phyloP scores from a whole-genome alignment of 192 early-diverging fungal genomes.

The Mortierella claussenii region DNA sequence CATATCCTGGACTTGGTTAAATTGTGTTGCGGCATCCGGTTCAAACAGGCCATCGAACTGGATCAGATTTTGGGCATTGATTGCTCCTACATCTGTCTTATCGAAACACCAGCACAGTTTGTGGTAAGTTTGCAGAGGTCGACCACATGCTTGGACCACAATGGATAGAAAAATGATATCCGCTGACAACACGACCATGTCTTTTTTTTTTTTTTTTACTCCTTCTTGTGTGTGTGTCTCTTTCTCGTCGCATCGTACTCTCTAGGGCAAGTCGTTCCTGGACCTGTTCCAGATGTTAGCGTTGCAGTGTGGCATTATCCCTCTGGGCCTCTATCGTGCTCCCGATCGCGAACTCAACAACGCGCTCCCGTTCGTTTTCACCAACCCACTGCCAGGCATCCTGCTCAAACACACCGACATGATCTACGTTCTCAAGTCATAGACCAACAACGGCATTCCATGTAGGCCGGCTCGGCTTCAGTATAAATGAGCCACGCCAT shows the following conservation, averaged over 20 bases:
- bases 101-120: conserved; percentile 14
- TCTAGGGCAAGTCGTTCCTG: conserved; percentile 58
- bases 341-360: conserved; percentile 63
- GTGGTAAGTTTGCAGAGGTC: conserved; percentile 34
- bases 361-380: conserved; percentile 73
- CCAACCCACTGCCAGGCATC: conserved; percentile 70
- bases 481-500: too few relatives aligned
- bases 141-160: too few relatives aligned
- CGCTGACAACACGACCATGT: neutral
- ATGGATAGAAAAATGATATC: too few relatives aligned
- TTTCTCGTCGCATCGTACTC: neutral
- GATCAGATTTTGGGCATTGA: conserved; percentile 49
- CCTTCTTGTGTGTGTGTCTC: neutral
- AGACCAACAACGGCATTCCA: too few relatives aligned
- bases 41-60: conserved; percentile 46
- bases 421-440: conserved; percentile 67
- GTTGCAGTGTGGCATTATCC: conserved; percentile 62
- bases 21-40: conserved; percentile 68
- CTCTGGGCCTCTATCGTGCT: conserved; percentile 62
- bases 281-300: conserved; percentile 62
- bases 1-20: conserved; percentile 70
- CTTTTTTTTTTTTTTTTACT: neutral
- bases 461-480: too few relatives aligned
- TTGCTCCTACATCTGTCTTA: conserved; percentile 39
- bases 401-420: conserved; percentile 62